phyloP scores from a whole-genome alignment of 2,329 filamentous ascomycete species.

The Fusarium sp. region DNA sequence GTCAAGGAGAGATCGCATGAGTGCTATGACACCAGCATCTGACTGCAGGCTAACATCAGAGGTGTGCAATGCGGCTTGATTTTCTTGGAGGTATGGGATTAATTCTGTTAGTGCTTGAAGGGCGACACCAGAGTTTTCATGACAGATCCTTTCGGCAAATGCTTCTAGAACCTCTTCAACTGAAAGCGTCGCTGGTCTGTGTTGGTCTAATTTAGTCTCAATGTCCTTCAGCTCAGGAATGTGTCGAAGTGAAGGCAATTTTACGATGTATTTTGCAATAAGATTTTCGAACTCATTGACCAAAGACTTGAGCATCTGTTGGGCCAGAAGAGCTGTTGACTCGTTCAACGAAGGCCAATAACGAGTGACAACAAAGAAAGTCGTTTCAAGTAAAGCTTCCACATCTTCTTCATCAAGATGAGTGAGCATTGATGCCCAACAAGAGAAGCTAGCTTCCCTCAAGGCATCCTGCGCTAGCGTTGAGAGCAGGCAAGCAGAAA shows the following conservation, averaged over 20 bases:
- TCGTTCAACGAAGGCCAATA: slow-evolving; percentile 81
- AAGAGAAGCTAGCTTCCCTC: slow-evolving; percentile 83
- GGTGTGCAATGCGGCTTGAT: slow-evolving; percentile 85
- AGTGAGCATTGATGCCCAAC: slow-evolving; percentile 85
- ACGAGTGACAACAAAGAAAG: slow-evolving; percentile 87
- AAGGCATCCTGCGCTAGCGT: slow-evolving; percentile 82
- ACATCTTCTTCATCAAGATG: slow-evolving; percentile 85
- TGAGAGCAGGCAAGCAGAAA: slow-evolving; percentile 92
- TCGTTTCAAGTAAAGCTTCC: slow-evolving; percentile 85
- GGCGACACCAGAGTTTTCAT: slow-evolving; percentile 90
- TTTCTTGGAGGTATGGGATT: slow-evolving; percentile 76
- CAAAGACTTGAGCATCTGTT: slow-evolving; percentile 75
- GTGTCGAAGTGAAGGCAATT: slow-evolving; percentile 82
- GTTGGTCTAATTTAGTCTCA: slow-evolving; percentile 73
- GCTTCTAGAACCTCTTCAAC: slow-evolving; percentile 75
- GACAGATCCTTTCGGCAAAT: slow-evolving; percentile 80
- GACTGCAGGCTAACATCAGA: slow-evolving; percentile 88
- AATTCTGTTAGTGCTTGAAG: slow-evolving; percentile 86
- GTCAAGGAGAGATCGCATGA: slow-evolving; percentile 87
- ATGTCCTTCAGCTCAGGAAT: slow-evolving; percentile 79
- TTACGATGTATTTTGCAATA: slow-evolving; percentile 77
- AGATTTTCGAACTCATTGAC: slow-evolving; percentile 73
- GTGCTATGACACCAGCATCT: slow-evolving; percentile 77
- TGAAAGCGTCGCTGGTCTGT: slow-evolving; percentile 66
- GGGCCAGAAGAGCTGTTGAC: slow-evolving; percentile 71